A percentile compares a stretch with the other conserved stretches of the same genome.
Conservation (phyloP, 202 grass and related monocot genomes). For the Schoenoplectus tabernaemontani region DNA sequence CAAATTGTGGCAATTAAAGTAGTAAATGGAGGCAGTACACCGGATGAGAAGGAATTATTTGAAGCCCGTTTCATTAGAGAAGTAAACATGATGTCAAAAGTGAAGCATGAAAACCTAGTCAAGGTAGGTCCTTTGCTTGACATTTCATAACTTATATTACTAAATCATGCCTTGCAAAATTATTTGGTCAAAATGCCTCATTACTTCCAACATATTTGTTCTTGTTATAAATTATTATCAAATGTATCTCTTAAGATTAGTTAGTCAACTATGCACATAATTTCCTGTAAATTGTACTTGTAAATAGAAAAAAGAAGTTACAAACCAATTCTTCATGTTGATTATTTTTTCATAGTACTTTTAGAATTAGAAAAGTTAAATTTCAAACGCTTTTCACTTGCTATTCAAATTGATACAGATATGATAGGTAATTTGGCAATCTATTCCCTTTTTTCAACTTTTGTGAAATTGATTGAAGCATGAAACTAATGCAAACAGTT, state of each 20-base stretch:
- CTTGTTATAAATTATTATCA: neutral
- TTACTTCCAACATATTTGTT: neutral
- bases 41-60: constrained; percentile 31
- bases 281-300: neutral
- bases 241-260: neutral
- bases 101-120: constrained; percentile 48
- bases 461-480: neutral
- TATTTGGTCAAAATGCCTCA: neutral
- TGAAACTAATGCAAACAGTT: neutral
- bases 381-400: neutral
- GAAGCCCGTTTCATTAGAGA: constrained; percentile 44
- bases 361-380: neutral
- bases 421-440: neutral
- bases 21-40: constrained; percentile 35
- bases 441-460: neutral
- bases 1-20: constrained; percentile 52
- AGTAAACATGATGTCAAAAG: constrained; percentile 56
- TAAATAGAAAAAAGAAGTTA: neutral
- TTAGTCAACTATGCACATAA: neutral
- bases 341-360: neutral
- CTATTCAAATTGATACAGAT: neutral
- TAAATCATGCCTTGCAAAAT: neutral
- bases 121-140: constrained; percentile 28
- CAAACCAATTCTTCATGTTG: neutral
- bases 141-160: constrained; percentile 12